Conservation (phyloP, 2,329 filamentous ascomycete genomes). For the Incumbomyces lentus region DNA sequence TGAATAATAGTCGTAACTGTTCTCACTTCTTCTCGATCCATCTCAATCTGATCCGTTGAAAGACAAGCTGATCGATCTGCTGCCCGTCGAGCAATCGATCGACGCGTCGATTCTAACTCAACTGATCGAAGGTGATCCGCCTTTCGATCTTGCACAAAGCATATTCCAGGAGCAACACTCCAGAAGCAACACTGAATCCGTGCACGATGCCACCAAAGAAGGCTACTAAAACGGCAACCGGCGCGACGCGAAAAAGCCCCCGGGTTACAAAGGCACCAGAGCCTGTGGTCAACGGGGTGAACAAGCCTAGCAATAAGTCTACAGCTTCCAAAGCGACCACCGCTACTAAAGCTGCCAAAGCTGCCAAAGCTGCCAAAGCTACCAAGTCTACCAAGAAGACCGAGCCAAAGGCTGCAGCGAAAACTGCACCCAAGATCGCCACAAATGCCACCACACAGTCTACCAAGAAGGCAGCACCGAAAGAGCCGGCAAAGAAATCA, state of each 20-base stretch:
- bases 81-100: too few species aligned
- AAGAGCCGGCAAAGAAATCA: constrained; percentile 9
- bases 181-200: too few species aligned
- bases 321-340: constrained; percentile 4
- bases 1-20: too few species aligned
- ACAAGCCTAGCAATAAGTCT: constrained; percentile 7
- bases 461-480: constrained; percentile 6
- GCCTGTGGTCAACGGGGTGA: constrained; percentile 7
- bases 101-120: too few species aligned
- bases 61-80: too few species aligned
- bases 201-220: constrained; percentile 12
- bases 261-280: constrained; percentile 8
- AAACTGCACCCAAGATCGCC: constrained; percentile 7
- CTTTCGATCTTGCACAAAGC: constrained; percentile 1
- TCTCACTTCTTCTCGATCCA: too few species aligned
- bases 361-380: constrained; percentile 1
- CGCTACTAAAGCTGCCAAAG: not conserved
- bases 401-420: constrained; percentile 6
- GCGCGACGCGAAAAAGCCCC: constrained; percentile 1
- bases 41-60: too few species aligned
- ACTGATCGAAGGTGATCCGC: too few species aligned
- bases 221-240: constrained; percentile 3
- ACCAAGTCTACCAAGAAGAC: too few species aligned
- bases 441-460: constrained; percentile 6
- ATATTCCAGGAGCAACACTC: too few species aligned